A percentile compares a stretch with the other conserved stretches of the same genome.
Evolutionary conservation across 1,284 basidiomycete genomes (phyloP).

Genomic region (Tylopilus sp.): DNA sequence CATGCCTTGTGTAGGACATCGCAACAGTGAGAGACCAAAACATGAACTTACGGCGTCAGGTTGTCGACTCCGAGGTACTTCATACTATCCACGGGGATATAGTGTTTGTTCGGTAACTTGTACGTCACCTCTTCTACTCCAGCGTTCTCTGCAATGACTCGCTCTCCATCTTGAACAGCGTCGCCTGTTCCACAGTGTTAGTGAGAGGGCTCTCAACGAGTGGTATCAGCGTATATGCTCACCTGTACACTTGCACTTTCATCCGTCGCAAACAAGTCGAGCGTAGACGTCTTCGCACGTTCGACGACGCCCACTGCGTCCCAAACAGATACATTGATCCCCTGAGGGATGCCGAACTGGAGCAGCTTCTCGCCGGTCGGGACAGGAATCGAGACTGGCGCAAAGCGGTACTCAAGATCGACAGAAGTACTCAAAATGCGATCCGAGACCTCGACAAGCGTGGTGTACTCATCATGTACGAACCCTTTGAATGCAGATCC

Average conservation of each 20-base stretch:
- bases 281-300: conserved; percentile 73
- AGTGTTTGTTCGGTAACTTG: conserved; percentile 94
- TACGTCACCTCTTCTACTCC: conserved; percentile 77
- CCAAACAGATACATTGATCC: conserved; percentile 65
- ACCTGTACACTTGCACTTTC: conserved; percentile 95
- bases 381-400: conserved; percentile 57
- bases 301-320: conserved; percentile 68
- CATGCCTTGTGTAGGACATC: conserved; percentile 11
- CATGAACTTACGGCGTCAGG: conserved; percentile 56
- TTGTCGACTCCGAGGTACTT: conserved; percentile 68
- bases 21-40: conserved; percentile 11
- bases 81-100: conserved; percentile 88
- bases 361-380: conserved; percentile 62
- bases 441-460: conserved; percentile 83
- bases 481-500: conserved; percentile 91
- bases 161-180: conserved; percentile 89
- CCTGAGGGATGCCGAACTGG: conserved; percentile 60
- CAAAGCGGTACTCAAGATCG: conserved; percentile 77
- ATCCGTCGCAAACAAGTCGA: conserved; percentile 88
- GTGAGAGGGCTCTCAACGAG: not conserved
- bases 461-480: conserved; percentile 90
- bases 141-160: conserved; percentile 74
- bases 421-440: conserved; percentile 92
- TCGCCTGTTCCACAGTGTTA: conserved; percentile 71
- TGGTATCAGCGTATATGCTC: conserved; percentile 27